Percentiles rank a stretch among this genome's conserved stretches.
These are phyloP conservation scores for Colletotrichum limetticola DNA, from an alignment of 2,329 filamentous ascomycete species.

Conservation along the genomic window DNA sequence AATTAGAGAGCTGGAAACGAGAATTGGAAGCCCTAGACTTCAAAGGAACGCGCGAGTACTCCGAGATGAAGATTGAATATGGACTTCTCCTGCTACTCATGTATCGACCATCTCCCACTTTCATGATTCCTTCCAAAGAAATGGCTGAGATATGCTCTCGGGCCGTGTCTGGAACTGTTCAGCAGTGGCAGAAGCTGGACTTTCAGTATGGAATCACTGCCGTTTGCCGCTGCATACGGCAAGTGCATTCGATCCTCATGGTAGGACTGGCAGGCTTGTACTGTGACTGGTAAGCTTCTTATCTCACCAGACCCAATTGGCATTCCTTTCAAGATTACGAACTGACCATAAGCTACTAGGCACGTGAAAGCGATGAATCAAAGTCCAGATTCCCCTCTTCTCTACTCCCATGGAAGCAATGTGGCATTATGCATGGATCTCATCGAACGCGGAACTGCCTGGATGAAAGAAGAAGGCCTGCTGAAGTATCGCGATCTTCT, in stretches of 20 bases:
- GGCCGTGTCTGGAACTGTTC: constrained; percentile 36
- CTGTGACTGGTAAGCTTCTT: constrained; percentile 39
- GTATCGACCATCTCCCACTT: constrained; percentile 39
- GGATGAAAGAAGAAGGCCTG: constrained; percentile 13
- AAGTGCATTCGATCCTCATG: constrained; percentile 38
- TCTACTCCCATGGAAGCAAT: constrained; percentile 30
- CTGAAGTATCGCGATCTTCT: constrained; percentile 29
- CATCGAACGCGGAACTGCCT: constrained; percentile 19
- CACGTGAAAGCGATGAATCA: constrained; percentile 8
- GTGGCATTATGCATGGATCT: constrained; percentile 31
- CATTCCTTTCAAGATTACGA: too few relatives aligned
- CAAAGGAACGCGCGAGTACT: constrained; percentile 39
- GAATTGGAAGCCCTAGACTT: constrained; percentile 34
- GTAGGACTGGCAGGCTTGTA: constrained; percentile 39
- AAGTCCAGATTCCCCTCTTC: background rate
- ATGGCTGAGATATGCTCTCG: constrained; percentile 39
- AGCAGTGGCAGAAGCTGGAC: constrained; percentile 37
- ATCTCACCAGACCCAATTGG: background rate
- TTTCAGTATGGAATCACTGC: constrained; percentile 34
- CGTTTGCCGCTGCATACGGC: constrained; percentile 36
- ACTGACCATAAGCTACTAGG: constrained; percentile 1
- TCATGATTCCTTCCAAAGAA: constrained; percentile 39
- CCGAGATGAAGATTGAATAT: constrained; percentile 40
- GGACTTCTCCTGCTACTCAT: constrained; percentile 38
- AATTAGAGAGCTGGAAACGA: constrained; percentile 37